Conservation (phyloP, 306 rosid species). For the Malus sieversii region DNA sequence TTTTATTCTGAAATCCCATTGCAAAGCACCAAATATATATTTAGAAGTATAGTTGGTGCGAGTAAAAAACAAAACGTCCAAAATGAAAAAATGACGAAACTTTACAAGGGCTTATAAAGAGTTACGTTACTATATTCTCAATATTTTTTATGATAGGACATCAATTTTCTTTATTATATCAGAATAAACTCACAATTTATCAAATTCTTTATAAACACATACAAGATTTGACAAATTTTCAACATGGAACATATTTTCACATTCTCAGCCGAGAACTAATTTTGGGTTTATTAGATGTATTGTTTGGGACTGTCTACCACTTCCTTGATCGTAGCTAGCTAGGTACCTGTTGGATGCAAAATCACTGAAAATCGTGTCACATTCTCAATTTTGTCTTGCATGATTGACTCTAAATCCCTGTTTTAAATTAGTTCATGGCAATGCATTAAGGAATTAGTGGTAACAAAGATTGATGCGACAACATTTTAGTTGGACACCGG, state of each 20-base stretch:
- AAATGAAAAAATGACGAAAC: too few species aligned
- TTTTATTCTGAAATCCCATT: too few species aligned
- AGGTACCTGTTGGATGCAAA: not conserved
- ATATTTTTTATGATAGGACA: too few species aligned
- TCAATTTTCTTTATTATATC: too few species aligned
- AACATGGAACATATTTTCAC: not conserved
- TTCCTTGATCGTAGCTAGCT: not conserved
- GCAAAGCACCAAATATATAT: too few species aligned
- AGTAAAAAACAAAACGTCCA: too few species aligned
- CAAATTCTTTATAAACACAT: too few species aligned
- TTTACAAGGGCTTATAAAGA: not conserved
- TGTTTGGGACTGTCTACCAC: not conserved
- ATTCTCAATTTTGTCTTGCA: not conserved
- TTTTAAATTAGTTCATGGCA: not conserved
- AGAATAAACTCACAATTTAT: fast-evolving
- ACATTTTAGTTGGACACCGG: not conserved
- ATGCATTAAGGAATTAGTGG: not conserved
- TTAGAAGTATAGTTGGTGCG: too few species aligned
- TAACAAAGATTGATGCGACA: slow-evolving; percentile 6
- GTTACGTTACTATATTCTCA: too few species aligned
- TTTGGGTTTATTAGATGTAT: not conserved
- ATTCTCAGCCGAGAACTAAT: not conserved
- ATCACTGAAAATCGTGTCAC: not conserved
- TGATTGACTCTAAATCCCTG: not conserved
- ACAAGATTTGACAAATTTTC: too few species aligned